A percentile compares a stretch with the other conserved stretches of the same genome.
Evolutionary conservation across 2,329 filamentous ascomycete species (phyloP).

Genomic region (Ceratocystis alfenasii): DNA sequence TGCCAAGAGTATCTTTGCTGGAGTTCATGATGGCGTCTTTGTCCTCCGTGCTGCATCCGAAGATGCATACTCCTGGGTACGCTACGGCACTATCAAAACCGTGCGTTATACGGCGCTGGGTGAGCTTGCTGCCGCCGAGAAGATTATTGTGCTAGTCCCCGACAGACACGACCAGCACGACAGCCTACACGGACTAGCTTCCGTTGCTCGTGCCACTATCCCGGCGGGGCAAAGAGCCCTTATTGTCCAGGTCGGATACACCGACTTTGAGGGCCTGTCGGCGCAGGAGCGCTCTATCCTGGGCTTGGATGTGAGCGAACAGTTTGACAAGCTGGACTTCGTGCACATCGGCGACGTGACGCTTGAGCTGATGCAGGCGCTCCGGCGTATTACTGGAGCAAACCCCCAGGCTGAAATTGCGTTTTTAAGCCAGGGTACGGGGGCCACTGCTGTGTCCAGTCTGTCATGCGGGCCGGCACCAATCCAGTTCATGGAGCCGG

Average conservation of each 20-base stretch:
- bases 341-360: slow-evolving; percentile 10
- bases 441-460: slow-evolving; percentile 11
- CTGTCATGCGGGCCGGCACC: slow-evolving; percentile 9
- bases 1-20: neutral
- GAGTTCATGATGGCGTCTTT: neutral
- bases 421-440: slow-evolving; percentile 7
- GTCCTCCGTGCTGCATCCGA: slow-evolving; percentile 1
- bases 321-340: slow-evolving; percentile 3
- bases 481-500: slow-evolving; percentile 2
- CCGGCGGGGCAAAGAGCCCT: neutral
- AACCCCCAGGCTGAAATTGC: slow-evolving; percentile 2
- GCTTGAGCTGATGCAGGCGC: slow-evolving; percentile 4
- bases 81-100: neutral
- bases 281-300: neutral
- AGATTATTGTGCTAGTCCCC: neutral
- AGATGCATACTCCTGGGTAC: slow-evolving; percentile 5
- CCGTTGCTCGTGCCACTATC: neutral
- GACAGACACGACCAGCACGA: slow-evolving; percentile 2
- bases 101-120: neutral
- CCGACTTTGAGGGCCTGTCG: neutral
- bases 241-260: neutral
- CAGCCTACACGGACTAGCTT: neutral
- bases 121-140: neutral
- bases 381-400: neutral
- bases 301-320: neutral